A percentile compares a stretch with the other conserved stretches of the same genome.
Evolutionary conservation across 73 alveolate genomes (phyloP).

Genomic region (Breviolum minutum): DNA sequence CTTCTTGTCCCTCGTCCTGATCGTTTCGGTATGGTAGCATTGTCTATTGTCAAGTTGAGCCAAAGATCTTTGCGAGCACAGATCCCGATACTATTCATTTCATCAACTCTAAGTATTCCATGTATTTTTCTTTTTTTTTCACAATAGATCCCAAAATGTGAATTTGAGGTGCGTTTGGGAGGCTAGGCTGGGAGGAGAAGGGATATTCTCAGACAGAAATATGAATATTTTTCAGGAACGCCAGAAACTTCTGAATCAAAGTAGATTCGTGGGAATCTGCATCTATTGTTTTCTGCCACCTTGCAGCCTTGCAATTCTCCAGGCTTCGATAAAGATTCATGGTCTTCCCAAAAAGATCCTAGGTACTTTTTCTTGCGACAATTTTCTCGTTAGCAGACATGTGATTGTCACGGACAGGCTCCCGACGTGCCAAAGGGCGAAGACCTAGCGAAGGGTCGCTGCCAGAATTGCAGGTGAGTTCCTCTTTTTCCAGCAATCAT

Average conservation of each 20-base stretch:
- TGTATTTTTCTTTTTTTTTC: neutral
- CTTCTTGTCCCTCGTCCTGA: neutral
- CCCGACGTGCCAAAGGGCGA: neutral
- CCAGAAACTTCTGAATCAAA: neutral
- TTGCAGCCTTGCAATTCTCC: no score
- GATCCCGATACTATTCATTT: neutral
- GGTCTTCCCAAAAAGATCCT: neutral
- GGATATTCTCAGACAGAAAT: neutral
- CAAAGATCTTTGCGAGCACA: no score
- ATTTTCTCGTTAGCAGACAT: no score
- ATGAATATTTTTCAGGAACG: neutral
- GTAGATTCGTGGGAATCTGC: neutral
- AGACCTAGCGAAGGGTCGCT: conserved; percentile 14
- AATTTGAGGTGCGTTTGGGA: conserved; percentile 52
- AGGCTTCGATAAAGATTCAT: neutral
- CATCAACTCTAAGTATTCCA: neutral
- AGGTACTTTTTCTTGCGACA: neutral
- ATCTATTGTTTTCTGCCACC: no score
- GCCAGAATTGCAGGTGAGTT: conserved; percentile 22
- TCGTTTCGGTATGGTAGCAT: no score
- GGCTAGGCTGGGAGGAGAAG: neutral
- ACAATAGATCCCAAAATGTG: neutral
- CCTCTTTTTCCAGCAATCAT: no score
- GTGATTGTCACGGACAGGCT: neutral
- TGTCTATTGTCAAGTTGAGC: no score